Conservation (phyloP, 202 grass and related monocot species). For the Eragrostis tef region DNA sequence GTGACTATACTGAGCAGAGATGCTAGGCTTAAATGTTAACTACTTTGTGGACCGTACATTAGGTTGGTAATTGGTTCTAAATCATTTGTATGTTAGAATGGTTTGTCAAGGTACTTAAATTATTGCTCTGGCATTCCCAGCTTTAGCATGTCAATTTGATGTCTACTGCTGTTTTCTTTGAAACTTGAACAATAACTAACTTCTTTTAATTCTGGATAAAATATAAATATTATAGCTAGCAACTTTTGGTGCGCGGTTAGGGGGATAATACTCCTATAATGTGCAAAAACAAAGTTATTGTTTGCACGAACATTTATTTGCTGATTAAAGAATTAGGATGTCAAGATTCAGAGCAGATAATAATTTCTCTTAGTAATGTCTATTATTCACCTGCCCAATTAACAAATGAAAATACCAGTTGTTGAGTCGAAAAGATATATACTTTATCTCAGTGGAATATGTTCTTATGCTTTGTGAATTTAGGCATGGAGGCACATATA, state of each 20-base stretch:
- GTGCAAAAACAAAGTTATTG: not conserved
- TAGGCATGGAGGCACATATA: constrained; percentile 89
- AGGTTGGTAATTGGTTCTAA: not conserved
- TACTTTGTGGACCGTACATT: not conserved
- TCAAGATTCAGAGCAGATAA: not conserved
- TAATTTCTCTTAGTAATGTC: not conserved
- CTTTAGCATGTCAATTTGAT: not conserved
- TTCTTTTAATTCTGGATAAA: not conserved
- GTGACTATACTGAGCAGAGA: constrained; percentile 4
- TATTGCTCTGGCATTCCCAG: not conserved
- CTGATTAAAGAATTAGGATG: not conserved
- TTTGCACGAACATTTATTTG: not conserved
- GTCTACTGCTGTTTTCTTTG: not conserved
- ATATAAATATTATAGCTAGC: not conserved
- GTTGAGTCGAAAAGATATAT: constrained; percentile 1
- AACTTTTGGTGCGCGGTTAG: not conserved
- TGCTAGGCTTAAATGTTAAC: not conserved
- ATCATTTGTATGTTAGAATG: not conserved
- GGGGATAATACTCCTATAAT: no score
- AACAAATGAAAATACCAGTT: not conserved
- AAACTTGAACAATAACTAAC: not conserved
- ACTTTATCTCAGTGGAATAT: not conserved
- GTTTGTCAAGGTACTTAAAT: not conserved
- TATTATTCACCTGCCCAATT: not conserved
- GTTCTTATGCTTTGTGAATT: constrained; percentile 3